These are phyloP conservation scores for Corchorus olitorius DNA, from an alignment of 345 rosid genomes.

Conservation along the genomic window DNA sequence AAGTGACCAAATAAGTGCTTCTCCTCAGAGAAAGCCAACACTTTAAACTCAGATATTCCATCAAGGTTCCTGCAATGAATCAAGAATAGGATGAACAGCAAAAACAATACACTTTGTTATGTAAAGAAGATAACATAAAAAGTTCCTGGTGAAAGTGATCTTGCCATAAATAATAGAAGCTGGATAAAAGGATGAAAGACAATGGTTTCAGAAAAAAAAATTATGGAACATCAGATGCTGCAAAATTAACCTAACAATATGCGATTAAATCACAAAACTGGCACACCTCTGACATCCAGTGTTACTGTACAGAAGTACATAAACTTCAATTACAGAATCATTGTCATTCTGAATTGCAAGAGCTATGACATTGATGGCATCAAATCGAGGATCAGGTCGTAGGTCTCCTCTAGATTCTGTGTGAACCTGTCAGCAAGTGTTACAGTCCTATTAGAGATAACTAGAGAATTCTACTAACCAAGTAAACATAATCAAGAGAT, in stretches of 20 bases:
- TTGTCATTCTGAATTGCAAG: slow-evolving; percentile 72
- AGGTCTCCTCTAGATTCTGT: slow-evolving; percentile 89
- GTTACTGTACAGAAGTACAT: slow-evolving; percentile 58
- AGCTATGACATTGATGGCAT: slow-evolving; percentile 68
- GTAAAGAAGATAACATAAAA: neutral
- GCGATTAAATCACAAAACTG: neutral
- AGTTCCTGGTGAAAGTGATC: neutral
- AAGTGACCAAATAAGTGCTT: slow-evolving; percentile 59
- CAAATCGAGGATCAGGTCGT: slow-evolving; percentile 86
- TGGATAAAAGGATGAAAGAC: slow-evolving; percentile 6
- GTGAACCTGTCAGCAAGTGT: slow-evolving; percentile 60
- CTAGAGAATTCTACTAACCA: slow-evolving; percentile 9
- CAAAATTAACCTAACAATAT: neutral
- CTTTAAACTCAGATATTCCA: slow-evolving; percentile 69
- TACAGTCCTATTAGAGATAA: slow-evolving; percentile 18
- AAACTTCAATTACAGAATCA: slow-evolving; percentile 44
- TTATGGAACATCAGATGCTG: neutral
- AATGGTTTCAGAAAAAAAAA: neutral
- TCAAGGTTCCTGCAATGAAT: slow-evolving; percentile 58
- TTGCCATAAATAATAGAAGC: slow-evolving; percentile 13
- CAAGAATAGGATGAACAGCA: slow-evolving; percentile 12
- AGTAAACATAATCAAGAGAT: slow-evolving; percentile 2
- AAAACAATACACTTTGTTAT: slow-evolving; percentile 5
- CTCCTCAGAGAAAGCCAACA: slow-evolving; percentile 63
- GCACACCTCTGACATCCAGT: slow-evolving; percentile 54